phyloP scores from a whole-genome alignment of 73 alveolate species.

The Tetrahymena elliotti region DNA sequence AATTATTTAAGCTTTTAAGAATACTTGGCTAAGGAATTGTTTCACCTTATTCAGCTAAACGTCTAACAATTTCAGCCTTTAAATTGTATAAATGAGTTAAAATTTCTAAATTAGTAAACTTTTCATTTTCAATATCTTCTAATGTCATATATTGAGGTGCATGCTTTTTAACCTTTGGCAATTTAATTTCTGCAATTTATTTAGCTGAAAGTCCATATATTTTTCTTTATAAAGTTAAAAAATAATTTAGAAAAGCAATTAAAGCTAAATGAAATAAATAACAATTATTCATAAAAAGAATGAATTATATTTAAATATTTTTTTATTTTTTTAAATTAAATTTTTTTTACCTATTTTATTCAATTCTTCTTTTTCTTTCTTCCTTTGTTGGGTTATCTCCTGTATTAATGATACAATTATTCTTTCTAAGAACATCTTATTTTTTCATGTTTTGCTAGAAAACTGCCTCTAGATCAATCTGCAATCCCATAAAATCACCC shows the following conservation, averaged over 20 bases:
- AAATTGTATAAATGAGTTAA: not conserved
- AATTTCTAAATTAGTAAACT: not conserved
- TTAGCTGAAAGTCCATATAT: not conserved
- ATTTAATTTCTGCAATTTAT: not conserved
- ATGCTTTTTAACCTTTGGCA: not conserved
- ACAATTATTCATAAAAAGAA: too few species aligned
- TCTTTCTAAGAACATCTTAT: conserved; percentile 56
- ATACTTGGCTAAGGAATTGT: not conserved
- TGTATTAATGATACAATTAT: conserved; percentile 67
- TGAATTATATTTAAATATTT: not conserved
- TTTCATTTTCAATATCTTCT: not conserved
- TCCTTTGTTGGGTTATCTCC: conserved; percentile 61
- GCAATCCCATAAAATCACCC: conserved; percentile 76
- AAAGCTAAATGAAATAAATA: too few species aligned
- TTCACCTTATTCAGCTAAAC: not conserved
- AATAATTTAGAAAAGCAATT: not conserved
- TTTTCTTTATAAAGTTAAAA: not conserved
- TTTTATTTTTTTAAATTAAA: not conserved
- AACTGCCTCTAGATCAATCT: conserved; percentile 56
- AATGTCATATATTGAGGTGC: not conserved
- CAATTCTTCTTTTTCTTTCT: conserved; percentile 44
- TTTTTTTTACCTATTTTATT: conserved; percentile 19
- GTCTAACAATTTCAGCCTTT: not conserved
- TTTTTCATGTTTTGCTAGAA: conserved; percentile 49
- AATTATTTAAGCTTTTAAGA: not conserved